Base-by-base conservation (phyloP, 768 basidiomycete species). In the Boletus rubroflammeus region DNA sequence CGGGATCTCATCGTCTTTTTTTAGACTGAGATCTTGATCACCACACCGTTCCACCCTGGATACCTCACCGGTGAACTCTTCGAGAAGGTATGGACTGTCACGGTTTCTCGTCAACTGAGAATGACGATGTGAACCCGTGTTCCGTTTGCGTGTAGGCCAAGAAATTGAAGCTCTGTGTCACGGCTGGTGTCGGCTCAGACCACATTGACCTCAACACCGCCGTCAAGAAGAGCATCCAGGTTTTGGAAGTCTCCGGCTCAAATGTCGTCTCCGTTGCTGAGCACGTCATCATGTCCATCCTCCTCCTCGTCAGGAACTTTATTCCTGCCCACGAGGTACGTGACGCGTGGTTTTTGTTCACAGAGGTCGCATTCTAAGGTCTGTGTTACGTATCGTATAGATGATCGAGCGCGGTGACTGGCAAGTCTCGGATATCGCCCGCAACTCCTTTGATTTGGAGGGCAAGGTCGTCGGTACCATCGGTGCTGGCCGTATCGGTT, bases 221-320 rank as follows among this genome's bases (percentile, higher is more conserved):
- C 25, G 92, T 90, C 59, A 83, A 91, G 67, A 76, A 81, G 62
- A 78, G 78, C 54, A 84, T 94, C 62, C 86, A 91, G 67, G 93
- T 92, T 23, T 76, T 89, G 54, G 91, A 93, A 71, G 88, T 94
- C 35, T 86, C 91, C 29, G 93, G 93, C 35, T 91, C 88, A 23
- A 95, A 93, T 65, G 93, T 94, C 50, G 86, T 87, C 48, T 93
- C 90, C 11, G 93, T 95, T 40, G 93, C 92, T 42, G 93, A 95
- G 72, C 90, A 93, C 69, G 91, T 91, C 55, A 71, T 92, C 53
- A 93, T 93, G 91, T 86, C 84, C 69, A 95, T 96, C 61, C 84
- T 96, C 47, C 75, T 90, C 36, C 85, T 95, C 52, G 92, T 96
- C 66, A 83, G 92, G 67, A 96, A 96, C 82, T 93, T 88, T 62